phyloP scores from a whole-genome alignment of 2,329 filamentous ascomycete genomes.

The Raffaelea deltoideospora region DNA sequence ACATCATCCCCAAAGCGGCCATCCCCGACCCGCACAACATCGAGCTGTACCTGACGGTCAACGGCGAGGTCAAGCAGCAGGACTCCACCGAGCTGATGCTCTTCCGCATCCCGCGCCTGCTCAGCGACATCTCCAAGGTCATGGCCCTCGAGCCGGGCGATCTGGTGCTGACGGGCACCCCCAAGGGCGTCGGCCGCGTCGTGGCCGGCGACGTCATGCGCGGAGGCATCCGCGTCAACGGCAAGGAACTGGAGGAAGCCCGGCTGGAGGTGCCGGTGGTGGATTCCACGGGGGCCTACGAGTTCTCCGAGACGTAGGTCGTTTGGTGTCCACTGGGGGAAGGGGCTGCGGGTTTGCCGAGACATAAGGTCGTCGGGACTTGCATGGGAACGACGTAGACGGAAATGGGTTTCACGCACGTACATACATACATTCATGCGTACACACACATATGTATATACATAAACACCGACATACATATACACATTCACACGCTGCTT shows the following conservation, averaged over 20 bases:
- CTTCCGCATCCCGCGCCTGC: slow-evolving; percentile 71
- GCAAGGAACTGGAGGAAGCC: slow-evolving; percentile 72
- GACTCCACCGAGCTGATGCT: slow-evolving; percentile 93
- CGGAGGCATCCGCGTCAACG: slow-evolving; percentile 64
- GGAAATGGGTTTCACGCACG: no score
- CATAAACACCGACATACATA: background rate
- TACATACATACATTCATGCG: background rate
- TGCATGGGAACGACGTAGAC: no score
- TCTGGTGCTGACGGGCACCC: slow-evolving; percentile 89
- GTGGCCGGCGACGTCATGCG: slow-evolving; percentile 75
- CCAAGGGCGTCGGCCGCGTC: slow-evolving; percentile 84
- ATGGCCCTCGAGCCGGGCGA: slow-evolving; percentile 91
- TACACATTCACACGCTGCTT: background rate
- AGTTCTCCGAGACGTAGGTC: slow-evolving; percentile 54
- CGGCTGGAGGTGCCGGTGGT: slow-evolving; percentile 71
- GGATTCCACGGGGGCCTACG: slow-evolving; percentile 63
- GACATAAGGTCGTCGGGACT: no score
- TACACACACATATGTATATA: slow-evolving; percentile 1
- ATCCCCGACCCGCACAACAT: slow-evolving; percentile 81
- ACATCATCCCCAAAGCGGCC: slow-evolving; percentile 61
- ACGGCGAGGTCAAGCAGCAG: slow-evolving; percentile 60
- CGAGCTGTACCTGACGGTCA: slow-evolving; percentile 75
- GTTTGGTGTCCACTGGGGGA: no score
- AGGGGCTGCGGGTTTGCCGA: no score
- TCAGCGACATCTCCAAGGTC: slow-evolving; percentile 85